Percentiles rank a stretch among this genome's conserved stretches.
Conservation (phyloP, 768 basidiomycete genomes). For the Mycena alexandri region DNA sequence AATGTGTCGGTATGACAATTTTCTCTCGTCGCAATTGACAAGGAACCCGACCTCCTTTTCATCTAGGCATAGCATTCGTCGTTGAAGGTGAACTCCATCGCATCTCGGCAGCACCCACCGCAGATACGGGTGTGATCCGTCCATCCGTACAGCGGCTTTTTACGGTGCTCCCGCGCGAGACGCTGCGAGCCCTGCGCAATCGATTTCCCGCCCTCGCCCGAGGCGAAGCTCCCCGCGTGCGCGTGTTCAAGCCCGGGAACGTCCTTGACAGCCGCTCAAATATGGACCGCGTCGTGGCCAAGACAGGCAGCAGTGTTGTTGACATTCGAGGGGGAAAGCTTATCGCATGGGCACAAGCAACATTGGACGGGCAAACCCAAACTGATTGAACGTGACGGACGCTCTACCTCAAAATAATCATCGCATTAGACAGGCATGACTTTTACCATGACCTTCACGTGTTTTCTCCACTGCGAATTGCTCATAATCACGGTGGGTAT, state of each 20-base stretch:
- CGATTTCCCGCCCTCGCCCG: not conserved
- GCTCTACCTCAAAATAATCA: too few relatives aligned
- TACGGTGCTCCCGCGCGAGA: conserved; percentile 18
- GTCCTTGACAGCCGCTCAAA: not conserved
- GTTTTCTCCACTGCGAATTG: too few relatives aligned
- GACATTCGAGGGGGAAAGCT: not conserved
- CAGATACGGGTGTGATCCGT: not conserved
- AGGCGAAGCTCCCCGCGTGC: not conserved
- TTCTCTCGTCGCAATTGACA: too few relatives aligned
- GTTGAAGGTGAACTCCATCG: conserved; percentile 6
- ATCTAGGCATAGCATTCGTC: not conserved
- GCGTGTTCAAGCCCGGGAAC: not conserved
- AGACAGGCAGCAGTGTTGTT: not conserved
- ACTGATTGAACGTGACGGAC: too few relatives aligned
- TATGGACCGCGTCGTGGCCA: not conserved
- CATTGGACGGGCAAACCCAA: not conserved
- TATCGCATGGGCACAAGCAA: conserved; percentile 2
- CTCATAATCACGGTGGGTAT: too few relatives aligned
- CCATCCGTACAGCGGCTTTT: conserved; percentile 13
- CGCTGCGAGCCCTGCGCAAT: not conserved
- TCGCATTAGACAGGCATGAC: too few relatives aligned
- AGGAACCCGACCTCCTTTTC: not conserved
- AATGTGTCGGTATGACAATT: not conserved
- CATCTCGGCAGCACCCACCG: not conserved
- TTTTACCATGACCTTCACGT: too few relatives aligned